phyloP scores from a whole-genome alignment of 352 stramenopile genomes.

The Globisporangium nunn region DNA sequence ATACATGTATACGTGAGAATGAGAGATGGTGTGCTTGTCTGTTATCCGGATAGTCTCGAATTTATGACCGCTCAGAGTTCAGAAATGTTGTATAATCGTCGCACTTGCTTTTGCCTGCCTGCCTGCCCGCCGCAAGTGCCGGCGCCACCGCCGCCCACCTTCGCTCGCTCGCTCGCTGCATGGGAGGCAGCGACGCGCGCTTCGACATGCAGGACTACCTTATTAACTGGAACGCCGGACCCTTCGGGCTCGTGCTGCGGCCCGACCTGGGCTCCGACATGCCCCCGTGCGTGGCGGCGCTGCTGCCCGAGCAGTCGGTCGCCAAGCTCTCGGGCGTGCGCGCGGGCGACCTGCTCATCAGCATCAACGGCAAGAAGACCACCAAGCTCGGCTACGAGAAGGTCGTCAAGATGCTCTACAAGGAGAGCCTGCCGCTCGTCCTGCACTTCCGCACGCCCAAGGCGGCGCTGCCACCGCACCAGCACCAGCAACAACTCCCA shows the following conservation, averaged over 20 bases:
- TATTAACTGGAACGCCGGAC: conserved; percentile 80
- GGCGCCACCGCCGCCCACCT: too few relatives aligned
- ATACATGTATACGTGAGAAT: too few relatives aligned
- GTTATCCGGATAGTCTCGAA: too few relatives aligned
- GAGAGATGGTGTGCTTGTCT: too few relatives aligned
- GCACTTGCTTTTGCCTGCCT: too few relatives aligned
- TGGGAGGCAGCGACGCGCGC: conserved; percentile 11
- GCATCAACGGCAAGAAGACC: conserved; percentile 72
- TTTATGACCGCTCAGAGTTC: too few relatives aligned
- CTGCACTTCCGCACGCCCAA: conserved; percentile 67
- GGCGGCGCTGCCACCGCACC: conserved; percentile 8
- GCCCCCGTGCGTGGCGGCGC: conserved; percentile 63
- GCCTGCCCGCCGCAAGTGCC: too few relatives aligned
- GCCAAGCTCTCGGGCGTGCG: conserved; percentile 61
- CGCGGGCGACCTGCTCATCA: conserved; percentile 68
- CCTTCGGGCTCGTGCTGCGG: conserved; percentile 66
- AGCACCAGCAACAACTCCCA: conserved; percentile 2
- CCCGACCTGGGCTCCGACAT: conserved; percentile 66
- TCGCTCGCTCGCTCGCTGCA: background rate
- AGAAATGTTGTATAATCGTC: too few relatives aligned
- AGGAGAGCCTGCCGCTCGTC: conserved; percentile 63
- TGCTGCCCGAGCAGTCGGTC: conserved; percentile 67
- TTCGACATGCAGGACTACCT: conserved; percentile 66
- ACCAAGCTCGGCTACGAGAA: conserved; percentile 71
- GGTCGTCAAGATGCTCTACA: conserved; percentile 72